A percentile compares a stretch with the other conserved stretches of the same genome.
Conservation (phyloP, 176 grass and related monocot species). For the Musa itinerans region DNA sequence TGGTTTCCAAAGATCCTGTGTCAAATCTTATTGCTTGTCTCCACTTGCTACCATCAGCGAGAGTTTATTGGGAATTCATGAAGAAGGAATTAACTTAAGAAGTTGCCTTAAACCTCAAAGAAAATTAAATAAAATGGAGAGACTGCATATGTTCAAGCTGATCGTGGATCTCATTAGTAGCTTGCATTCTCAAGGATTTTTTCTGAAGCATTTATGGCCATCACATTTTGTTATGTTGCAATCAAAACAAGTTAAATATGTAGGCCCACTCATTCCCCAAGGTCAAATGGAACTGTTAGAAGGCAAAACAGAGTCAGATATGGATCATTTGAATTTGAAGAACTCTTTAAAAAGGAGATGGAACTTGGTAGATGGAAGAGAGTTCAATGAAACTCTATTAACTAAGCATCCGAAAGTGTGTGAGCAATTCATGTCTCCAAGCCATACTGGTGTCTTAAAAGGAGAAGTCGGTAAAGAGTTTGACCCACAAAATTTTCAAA, state of each 20-base stretch:
- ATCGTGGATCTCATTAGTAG: conserved; percentile 6
- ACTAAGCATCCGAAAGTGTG: conserved; percentile 67
- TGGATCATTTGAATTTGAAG: not conserved
- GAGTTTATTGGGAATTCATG: not conserved
- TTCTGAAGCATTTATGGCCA: conserved; percentile 14
- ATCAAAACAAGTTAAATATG: conserved; percentile 16
- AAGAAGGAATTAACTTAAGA: conserved; percentile 5
- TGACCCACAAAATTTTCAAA: not conserved
- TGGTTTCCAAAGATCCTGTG: not conserved
- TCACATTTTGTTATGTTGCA: conserved; percentile 14
- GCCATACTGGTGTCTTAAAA: conserved; percentile 22
- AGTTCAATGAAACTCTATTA: conserved; percentile 26
- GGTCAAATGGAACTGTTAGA: not conserved
- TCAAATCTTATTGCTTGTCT: not conserved
- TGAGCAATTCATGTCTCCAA: conserved; percentile 25
- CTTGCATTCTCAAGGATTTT: conserved; percentile 12
- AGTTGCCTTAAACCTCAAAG: conserved; percentile 3
- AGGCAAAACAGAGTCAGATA: not conserved
- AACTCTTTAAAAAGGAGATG: conserved; percentile 34
- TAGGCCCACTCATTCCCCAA: not conserved
- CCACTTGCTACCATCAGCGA: not conserved
- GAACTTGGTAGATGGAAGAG: conserved; percentile 32
- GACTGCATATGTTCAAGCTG: conserved; percentile 16
- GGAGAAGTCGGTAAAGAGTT: conserved; percentile 28
- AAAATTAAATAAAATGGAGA: conserved; percentile 4